Evolutionary conservation across 805 yeast genomes (phyloP).

Genomic region (Candida namnaoensis): DNA sequence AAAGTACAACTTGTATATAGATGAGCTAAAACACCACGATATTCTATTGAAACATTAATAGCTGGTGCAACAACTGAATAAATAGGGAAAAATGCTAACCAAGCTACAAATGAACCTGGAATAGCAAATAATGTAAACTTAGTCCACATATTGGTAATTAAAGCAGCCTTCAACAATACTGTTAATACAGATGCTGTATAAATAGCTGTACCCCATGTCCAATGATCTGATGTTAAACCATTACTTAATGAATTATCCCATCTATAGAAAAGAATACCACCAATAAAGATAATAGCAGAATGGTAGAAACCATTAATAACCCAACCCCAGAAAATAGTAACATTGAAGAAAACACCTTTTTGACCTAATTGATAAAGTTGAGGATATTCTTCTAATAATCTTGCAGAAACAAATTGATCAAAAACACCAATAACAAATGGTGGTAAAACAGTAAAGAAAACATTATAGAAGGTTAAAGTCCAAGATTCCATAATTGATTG

Average conservation of each 20-base stretch:
- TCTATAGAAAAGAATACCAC: constrained; percentile 58
- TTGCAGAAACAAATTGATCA: constrained; percentile 91
- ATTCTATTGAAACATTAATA: constrained; percentile 75
- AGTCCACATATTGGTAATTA: constrained; percentile 90
- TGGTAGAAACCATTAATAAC: constrained; percentile 92
- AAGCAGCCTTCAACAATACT: constrained; percentile 90
- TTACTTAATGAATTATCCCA: constrained; percentile 55
- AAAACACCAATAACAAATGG: constrained; percentile 95
- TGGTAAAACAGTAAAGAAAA: constrained; percentile 88
- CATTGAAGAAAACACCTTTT: constrained; percentile 80
- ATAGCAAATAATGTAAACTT: constrained; percentile 86
- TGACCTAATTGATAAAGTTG: constrained; percentile 90
- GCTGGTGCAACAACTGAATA: constrained; percentile 82
- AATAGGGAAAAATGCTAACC: constrained; percentile 82
- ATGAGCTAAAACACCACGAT: constrained; percentile 67
- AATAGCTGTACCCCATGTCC: constrained; percentile 92
- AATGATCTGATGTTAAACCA: constrained; percentile 76
- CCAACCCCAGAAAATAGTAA: constrained; percentile 95
- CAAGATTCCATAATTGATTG: constrained; percentile 95
- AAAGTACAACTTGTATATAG: constrained; percentile 71
- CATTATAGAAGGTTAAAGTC: constrained; percentile 95
- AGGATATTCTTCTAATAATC: constrained; percentile 86
- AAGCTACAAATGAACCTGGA: constrained; percentile 83
- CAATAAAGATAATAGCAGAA: constrained; percentile 74
- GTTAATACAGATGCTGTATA: constrained; percentile 84